Percentiles rank a stretch among this genome's conserved stretches.
These are phyloP conservation scores for Podospora anserina DNA, from an alignment of 495 filamentous ascomycete genomes.

Conservation along the genomic window DNA sequence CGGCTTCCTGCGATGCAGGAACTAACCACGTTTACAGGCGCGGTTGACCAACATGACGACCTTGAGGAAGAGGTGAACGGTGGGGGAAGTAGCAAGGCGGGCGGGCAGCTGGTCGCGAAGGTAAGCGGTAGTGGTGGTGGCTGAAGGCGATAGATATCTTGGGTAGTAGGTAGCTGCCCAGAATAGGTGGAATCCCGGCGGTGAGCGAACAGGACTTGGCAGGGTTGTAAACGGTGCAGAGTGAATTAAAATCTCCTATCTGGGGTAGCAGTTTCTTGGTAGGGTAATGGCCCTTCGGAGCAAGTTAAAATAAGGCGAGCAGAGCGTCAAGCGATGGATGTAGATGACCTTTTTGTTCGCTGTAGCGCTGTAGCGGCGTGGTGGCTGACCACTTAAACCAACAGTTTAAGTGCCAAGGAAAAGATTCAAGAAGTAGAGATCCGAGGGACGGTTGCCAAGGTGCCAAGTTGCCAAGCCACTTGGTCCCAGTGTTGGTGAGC, in stretches of 20 bases:
- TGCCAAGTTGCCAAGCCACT: conserved; percentile 6
- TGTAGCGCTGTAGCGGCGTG: not conserved
- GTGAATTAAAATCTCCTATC: not conserved
- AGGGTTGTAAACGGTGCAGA: not conserved
- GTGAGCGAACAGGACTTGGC: not conserved
- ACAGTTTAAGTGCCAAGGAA: conserved; percentile 9
- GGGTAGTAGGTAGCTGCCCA: not conserved
- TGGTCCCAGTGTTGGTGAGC: conserved; percentile 6
- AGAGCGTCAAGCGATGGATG: not conserved
- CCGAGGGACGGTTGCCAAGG: conserved; percentile 12
- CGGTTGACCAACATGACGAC: not conserved
- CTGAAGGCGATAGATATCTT: not conserved
- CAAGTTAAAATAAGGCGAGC: not conserved
- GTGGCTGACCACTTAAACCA: not conserved
- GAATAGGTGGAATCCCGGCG: not conserved
- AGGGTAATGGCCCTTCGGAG: not conserved
- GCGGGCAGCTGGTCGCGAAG: not conserved
- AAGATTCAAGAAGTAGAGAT: not conserved
- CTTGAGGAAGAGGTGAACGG: not conserved
- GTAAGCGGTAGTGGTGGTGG: not conserved
- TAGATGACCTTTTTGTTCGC: not conserved
- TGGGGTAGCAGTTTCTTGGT: too few relatives aligned
- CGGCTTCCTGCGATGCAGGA: not conserved
- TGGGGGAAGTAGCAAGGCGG: not conserved
- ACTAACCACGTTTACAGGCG: not conserved